These are phyloP conservation scores for Diaporthe eres DNA, from an alignment of 2,329 filamentous ascomycete genomes.

Conservation along the genomic window DNA sequence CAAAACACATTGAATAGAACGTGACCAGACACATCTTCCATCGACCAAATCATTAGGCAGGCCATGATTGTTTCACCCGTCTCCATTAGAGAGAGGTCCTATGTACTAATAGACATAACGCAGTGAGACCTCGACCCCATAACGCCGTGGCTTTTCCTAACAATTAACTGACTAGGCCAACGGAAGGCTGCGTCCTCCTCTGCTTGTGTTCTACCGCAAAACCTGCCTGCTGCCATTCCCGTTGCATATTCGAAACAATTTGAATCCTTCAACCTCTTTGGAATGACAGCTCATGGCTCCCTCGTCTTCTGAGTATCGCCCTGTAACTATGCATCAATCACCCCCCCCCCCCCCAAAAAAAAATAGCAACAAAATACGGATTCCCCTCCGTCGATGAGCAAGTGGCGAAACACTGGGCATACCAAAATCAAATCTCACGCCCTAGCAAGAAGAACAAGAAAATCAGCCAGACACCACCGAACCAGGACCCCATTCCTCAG, in stretches of 20 bases:
- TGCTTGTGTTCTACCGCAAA: neutral
- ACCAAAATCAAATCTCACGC: neutral
- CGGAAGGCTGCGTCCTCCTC: neutral
- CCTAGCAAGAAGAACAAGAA: neutral
- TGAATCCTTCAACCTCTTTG: neutral
- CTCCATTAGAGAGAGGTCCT: neutral
- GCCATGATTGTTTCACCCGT: neutral
- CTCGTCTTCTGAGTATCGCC: neutral
- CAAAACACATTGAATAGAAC: neutral
- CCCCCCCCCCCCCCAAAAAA: neutral
- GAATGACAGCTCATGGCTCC: neutral
- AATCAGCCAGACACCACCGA: neutral
- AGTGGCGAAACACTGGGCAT: neutral
- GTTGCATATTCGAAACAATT: conserved; percentile 10
- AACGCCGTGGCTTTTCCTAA: conserved; percentile 38
- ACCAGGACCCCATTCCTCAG: neutral
- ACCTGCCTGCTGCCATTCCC: neutral
- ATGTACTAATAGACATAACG: neutral
- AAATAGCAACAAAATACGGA: conserved; percentile 12
- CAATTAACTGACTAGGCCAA: neutral
- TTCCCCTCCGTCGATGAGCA: neutral
- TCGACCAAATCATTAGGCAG: neutral
- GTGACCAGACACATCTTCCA: neutral
- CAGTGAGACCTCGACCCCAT: conserved; percentile 8
- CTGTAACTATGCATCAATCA: neutral